Percentiles rank a stretch among this genome's conserved stretches.
Evolutionary conservation across 2,329 filamentous ascomycete species (phyloP).

Genomic region (Thelonectria rubi): DNA sequence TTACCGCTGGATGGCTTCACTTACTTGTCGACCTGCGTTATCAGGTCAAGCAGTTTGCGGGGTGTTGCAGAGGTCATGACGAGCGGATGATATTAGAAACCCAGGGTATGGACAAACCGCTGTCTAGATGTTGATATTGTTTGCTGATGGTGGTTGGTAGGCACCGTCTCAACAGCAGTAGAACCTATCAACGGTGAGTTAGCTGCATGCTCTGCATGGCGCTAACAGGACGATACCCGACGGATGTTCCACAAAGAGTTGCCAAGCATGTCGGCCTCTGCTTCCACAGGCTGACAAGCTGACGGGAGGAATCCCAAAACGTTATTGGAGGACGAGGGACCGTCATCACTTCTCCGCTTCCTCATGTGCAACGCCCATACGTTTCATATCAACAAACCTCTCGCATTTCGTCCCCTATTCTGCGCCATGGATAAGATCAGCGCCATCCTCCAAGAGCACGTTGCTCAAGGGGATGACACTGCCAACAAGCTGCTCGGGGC

Average conservation of each 20-base stretch:
- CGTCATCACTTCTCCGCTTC: too few relatives aligned
- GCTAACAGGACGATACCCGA: slow-evolving; percentile 1
- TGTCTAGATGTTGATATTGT: not conserved
- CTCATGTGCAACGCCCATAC: not conserved
- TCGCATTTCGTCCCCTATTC: not conserved
- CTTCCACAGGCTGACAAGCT: too few relatives aligned
- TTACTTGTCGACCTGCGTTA: slow-evolving; percentile 56
- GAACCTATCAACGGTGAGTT: not conserved
- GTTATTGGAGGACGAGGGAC: too few relatives aligned
- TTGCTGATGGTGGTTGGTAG: not conserved
- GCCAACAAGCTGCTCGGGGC: slow-evolving; percentile 49
- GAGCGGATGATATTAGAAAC: not conserved
- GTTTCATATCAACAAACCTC: not conserved
- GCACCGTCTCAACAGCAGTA: too few relatives aligned
- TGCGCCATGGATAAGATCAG: slow-evolving; percentile 41
- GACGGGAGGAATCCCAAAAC: too few relatives aligned
- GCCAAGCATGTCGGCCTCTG: too few relatives aligned
- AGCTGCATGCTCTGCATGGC: slow-evolving; percentile 11
- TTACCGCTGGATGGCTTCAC: slow-evolving; percentile 14
- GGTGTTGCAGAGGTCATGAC: slow-evolving; percentile 25
- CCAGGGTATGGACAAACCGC: not conserved
- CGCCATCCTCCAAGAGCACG: slow-evolving; percentile 44
- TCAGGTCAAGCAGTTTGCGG: slow-evolving; percentile 49
- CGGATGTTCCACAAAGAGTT: too few relatives aligned
- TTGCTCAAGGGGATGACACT: slow-evolving; percentile 43